Percentiles rank a stretch among this genome's conserved stretches.
phyloP scores from a whole-genome alignment of 2,329 filamentous ascomycete genomes.

The Trichoderma endophyticum region DNA sequence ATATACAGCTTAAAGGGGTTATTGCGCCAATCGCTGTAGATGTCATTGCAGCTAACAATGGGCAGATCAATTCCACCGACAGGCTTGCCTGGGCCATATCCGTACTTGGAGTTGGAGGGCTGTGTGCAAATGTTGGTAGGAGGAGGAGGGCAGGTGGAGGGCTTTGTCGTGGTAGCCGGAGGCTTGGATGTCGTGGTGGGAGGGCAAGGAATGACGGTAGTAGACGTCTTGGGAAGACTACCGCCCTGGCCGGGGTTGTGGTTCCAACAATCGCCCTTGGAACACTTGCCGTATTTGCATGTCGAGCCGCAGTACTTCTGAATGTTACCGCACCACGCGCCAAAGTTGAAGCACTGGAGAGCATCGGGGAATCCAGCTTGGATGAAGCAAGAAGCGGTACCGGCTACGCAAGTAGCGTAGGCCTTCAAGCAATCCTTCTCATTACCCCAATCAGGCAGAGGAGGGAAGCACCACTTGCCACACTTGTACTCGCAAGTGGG shows the following conservation, averaged over 20 bases:
- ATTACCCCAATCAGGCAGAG: constrained; percentile 48
- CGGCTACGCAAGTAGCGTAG: constrained; percentile 44
- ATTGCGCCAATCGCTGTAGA: constrained; percentile 38
- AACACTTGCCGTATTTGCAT: constrained; percentile 37
- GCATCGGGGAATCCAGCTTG: constrained; percentile 48
- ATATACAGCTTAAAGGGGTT: constrained; percentile 54
- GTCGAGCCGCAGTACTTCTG: constrained; percentile 41
- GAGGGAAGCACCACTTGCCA: constrained; percentile 52
- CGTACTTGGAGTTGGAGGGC: constrained; percentile 54
- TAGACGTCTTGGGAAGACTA: constrained; percentile 32
- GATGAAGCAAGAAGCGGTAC: constrained; percentile 50
- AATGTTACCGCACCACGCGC: constrained; percentile 48
- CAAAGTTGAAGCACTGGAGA: constrained; percentile 50
- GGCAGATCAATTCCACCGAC: constrained; percentile 52
- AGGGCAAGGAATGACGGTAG: constrained; percentile 36
- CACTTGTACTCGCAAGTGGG: constrained; percentile 53
- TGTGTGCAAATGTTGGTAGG: constrained; percentile 53
- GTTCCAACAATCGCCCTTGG: constrained; percentile 43
- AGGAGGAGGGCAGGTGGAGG: constrained; percentile 41
- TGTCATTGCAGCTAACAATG: constrained; percentile 54
- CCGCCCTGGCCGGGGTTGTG: constrained; percentile 27
- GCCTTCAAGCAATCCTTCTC: constrained; percentile 40
- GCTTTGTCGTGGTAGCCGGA: constrained; percentile 31
- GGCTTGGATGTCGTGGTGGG: constrained; percentile 31
- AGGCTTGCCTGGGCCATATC: constrained; percentile 63